These are phyloP conservation scores for Amaranthus hypochondriacus DNA, from an alignment of 148 eudicot genomes.

Conservation along the genomic window DNA sequence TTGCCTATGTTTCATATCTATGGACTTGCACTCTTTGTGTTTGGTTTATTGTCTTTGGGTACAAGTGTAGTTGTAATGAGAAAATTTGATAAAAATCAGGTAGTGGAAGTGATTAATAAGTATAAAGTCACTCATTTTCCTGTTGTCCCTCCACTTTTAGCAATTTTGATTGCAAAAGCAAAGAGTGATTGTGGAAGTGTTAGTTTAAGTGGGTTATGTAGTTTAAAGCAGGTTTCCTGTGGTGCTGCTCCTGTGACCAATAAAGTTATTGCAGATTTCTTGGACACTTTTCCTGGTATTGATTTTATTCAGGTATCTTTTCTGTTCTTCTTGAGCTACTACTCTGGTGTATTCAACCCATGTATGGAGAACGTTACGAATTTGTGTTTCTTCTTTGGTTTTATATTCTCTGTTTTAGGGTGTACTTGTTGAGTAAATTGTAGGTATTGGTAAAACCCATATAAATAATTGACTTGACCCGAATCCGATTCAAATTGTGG, in stretches of 20 bases:
- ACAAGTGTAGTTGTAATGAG: constrained; percentile 58
- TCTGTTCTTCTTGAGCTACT: neutral
- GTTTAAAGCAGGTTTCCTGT: constrained; percentile 85
- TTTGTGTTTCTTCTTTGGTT: too few species aligned
- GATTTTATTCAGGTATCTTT: constrained; percentile 85
- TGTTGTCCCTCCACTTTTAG: constrained; percentile 67
- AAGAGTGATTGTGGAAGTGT: constrained; percentile 19
- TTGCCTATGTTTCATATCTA: constrained; percentile 89
- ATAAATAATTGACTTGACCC: too few species aligned
- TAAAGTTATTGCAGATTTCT: constrained; percentile 54
- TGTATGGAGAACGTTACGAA: too few species aligned
- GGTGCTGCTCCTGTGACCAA: constrained; percentile 73
- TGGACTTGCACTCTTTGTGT: constrained; percentile 67
- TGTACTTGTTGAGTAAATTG: too few species aligned
- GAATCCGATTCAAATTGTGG: too few species aligned
- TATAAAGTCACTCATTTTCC: constrained; percentile 74
- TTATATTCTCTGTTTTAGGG: too few species aligned
- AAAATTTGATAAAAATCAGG: constrained; percentile 50
- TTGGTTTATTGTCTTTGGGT: constrained; percentile 73
- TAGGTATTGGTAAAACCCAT: neutral
- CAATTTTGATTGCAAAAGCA: constrained; percentile 44
- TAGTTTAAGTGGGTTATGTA: constrained; percentile 28
- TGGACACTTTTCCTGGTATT: constrained; percentile 51
- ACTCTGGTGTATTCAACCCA: neutral
- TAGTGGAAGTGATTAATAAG: constrained; percentile 44